Conservation (phyloP, 352 stramenopile species). For the Pythium pyrilobum region DNA sequence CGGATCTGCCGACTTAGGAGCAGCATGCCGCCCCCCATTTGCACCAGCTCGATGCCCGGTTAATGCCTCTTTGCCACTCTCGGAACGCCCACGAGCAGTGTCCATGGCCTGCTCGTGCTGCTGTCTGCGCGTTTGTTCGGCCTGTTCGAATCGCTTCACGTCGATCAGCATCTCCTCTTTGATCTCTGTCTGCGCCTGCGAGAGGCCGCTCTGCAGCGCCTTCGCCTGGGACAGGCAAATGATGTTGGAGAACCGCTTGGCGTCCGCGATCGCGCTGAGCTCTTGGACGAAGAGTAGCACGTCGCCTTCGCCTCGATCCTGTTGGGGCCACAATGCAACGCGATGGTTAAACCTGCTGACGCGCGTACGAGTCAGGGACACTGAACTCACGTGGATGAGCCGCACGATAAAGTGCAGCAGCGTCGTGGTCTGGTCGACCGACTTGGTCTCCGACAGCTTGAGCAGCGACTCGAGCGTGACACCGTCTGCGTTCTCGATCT, state of each 20-base stretch:
- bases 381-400: conserved; percentile 56
- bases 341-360: too few relatives aligned
- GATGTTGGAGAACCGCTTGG: conserved; percentile 67
- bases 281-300: conserved; percentile 66
- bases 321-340: too few relatives aligned
- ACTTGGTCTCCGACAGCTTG: conserved; percentile 84
- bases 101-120: not conserved
- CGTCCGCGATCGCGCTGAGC: conserved; percentile 38
- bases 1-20: not conserved
- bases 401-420: conserved; percentile 76
- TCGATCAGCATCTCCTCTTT: conserved; percentile 68
- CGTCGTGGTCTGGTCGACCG: conserved; percentile 64
- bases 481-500: conserved; percentile 59
- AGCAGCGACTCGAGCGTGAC: conserved; percentile 70
- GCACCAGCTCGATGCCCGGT: too few relatives aligned
- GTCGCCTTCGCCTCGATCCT: conserved; percentile 71
- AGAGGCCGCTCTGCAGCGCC: conserved; percentile 42
- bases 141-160: conserved; percentile 44
- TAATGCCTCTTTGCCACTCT: too few relatives aligned
- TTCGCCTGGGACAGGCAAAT: conserved; percentile 55
- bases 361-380: too few relatives aligned
- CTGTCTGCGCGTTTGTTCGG: conserved; percentile 19
- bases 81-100: too few relatives aligned
- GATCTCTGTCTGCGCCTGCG: conserved; percentile 56
- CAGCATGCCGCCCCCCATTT: too few relatives aligned